A percentile compares a stretch with the other conserved stretches of the same genome.
phyloP scores from a whole-genome alignment of 495 filamentous ascomycete species.

The Podospora pseudoanserina region DNA sequence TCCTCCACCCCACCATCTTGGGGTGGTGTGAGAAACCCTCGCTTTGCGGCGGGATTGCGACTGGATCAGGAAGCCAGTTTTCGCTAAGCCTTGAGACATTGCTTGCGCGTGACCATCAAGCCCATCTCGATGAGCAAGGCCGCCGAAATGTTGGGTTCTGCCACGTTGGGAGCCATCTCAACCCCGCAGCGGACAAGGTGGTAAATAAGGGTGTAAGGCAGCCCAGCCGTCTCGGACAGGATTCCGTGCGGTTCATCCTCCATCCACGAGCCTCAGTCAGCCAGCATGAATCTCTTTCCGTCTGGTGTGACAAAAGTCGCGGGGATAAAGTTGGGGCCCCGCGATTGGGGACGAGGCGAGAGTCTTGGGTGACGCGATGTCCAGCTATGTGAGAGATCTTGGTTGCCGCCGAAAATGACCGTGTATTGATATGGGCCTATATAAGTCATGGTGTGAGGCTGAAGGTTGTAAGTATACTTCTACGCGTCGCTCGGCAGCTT shows the following conservation, averaged over 20 bases:
- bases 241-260: background rate
- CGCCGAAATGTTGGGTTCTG: background rate
- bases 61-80: background rate
- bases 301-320: background rate
- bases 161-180: background rate
- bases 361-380: background rate
- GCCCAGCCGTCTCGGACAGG: background rate
- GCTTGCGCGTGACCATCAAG: background rate
- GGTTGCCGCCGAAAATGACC: background rate
- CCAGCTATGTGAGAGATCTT: slow-evolving; percentile 1
- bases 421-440: background rate
- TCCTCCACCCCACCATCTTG: background rate
- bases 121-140: background rate
- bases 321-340: slow-evolving; percentile 1
- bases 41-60: background rate
- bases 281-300: background rate
- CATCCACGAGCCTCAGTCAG: slow-evolving; percentile 8
- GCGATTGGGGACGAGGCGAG: slow-evolving; percentile 4
- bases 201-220: background rate
- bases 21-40: background rate
- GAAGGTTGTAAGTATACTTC: background rate
- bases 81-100: background rate
- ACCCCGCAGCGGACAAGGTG: background rate
- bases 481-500: background rate
- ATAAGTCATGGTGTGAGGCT: background rate